These are phyloP conservation scores for Pythium utonaiense DNA, from an alignment of 352 stramenopile species.

Conservation along the genomic window DNA sequence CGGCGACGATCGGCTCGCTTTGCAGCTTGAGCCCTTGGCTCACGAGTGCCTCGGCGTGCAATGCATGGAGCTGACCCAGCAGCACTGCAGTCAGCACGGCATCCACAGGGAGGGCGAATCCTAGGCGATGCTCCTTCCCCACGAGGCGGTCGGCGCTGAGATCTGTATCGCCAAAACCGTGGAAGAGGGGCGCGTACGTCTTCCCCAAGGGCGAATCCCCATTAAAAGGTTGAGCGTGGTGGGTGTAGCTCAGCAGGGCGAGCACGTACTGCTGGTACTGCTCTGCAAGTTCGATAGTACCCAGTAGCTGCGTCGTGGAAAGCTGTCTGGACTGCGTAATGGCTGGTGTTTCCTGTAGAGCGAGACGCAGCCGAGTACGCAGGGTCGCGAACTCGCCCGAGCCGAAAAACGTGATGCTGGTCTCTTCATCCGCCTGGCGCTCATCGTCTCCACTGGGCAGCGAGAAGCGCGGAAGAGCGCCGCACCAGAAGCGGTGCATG, in stretches of 20 bases:
- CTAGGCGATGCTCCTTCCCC: constrained; percentile 23
- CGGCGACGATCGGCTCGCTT: constrained; percentile 9
- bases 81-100: constrained; percentile 36
- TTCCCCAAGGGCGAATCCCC: background rate
- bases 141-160: constrained; percentile 32
- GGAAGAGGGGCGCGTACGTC: constrained; percentile 42
- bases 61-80: constrained; percentile 31
- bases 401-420: constrained; percentile 20
- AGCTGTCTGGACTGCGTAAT: constrained; percentile 25
- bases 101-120: constrained; percentile 19
- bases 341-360: constrained; percentile 41
- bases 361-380: constrained; percentile 27
- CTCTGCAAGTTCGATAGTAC: constrained; percentile 24
- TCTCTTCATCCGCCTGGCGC: constrained; percentile 21
- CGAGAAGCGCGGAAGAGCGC: constrained; percentile 40
- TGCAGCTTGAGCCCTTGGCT: constrained; percentile 14
- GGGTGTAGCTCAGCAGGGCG: constrained; percentile 32
- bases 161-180: constrained; percentile 35
- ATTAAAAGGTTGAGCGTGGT: background rate
- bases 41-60: constrained; percentile 19
- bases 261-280: constrained; percentile 41
- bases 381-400: constrained; percentile 16
- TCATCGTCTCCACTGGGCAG: constrained; percentile 22
- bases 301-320: constrained; percentile 16
- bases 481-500: constrained; percentile 37